These are phyloP conservation scores for Epichloe aotearoae DNA, from an alignment of 2,329 filamentous ascomycete genomes.

Conservation along the genomic window DNA sequence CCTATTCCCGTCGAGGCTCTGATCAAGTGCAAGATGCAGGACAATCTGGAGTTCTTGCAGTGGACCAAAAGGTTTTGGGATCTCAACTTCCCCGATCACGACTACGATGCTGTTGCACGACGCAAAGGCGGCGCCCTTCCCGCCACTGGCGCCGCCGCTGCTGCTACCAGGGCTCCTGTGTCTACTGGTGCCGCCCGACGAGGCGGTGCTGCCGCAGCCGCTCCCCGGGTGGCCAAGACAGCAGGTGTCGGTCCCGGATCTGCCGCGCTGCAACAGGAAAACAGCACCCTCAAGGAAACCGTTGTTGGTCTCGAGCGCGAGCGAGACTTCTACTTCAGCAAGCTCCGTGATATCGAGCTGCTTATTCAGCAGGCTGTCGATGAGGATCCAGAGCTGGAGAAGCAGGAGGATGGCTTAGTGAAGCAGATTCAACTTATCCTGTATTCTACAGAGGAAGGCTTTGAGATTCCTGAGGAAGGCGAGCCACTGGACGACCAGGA, in stretches of 20 bases:
- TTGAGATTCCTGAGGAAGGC: conserved; percentile 76
- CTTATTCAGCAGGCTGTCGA: conserved; percentile 88
- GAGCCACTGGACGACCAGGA: conserved; percentile 65
- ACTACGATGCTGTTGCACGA: conserved; percentile 81
- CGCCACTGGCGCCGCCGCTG: conserved; percentile 21
- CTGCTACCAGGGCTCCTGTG: conserved; percentile 33
- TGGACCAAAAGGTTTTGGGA: conserved; percentile 98
- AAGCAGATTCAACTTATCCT: conserved; percentile 95
- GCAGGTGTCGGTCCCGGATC: conserved; percentile 45
- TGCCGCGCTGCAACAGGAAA: conserved; percentile 71
- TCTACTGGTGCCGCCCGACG: conserved; percentile 36
- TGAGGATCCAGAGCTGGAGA: conserved; percentile 82
- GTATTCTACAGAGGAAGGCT: conserved; percentile 89
- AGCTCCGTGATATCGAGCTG: conserved; percentile 91
- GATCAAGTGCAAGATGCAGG: conserved; percentile 99
- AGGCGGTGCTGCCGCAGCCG: conserved; percentile 45
- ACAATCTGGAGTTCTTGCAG: conserved; percentile 97
- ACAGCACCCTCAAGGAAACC: conserved; percentile 81
- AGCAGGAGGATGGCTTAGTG: conserved; percentile 81
- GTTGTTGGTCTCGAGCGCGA: conserved; percentile 91
- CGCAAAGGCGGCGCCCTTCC: conserved; percentile 64
- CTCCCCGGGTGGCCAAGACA: conserved; percentile 31
- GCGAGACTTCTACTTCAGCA: conserved; percentile 98
- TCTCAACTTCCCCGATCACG: conserved; percentile 91
- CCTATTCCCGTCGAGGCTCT: conserved; percentile 78